Evolutionary conservation across 257 asterid genomes (phyloP), one percentile per base, ranked within the genome.

Genomic region (Solanum megistacrolobum): DNA sequence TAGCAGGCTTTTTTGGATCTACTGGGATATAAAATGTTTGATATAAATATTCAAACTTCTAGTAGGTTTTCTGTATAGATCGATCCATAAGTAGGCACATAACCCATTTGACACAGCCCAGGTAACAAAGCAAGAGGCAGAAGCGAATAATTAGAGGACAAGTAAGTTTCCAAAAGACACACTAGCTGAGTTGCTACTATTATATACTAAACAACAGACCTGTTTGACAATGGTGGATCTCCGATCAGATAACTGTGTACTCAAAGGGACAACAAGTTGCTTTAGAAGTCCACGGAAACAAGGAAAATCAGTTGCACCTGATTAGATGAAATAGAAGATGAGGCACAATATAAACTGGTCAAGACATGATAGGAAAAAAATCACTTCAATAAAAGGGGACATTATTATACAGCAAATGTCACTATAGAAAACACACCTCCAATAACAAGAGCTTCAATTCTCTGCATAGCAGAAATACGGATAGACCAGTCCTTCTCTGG

Each of bases 401-500:
- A 83, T 16, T 43, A n/a, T 81, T 39, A 72, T 69, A 55, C 46
- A 78, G 81, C 52, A 48, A 76, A 18, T 87, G 87, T 74, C 83
- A 34, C n/a, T 73, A 84, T 60, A 79, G 86, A 66, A 89, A 88
- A 89, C 94, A 89, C 48, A 96, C 99, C 99, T 94, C 99, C 99
- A 89, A 96, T 88, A 86, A 95, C 96, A 92, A 97, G 98, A 84
- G 93, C 98, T 88, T 97, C 99, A 83, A 96, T 90, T 93, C 98
- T 96, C 92, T 97, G 99, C 99, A 97, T 94, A 87, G 99, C 98
- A 88, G 98, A 92, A 87, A 95, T 94, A 46, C 99, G 99, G 65
- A 95, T 36, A 88, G 99, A 97, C 99, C 99, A 97, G 91, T 97
- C 99, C 90, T 97, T 97, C 27, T 97, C 99, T 74, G 99, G 99